A percentile compares a stretch with the other conserved stretches of the same genome.
Conservation (phyloP, 1,284 basidiomycete genomes). For the Trametes versicolor region DNA sequence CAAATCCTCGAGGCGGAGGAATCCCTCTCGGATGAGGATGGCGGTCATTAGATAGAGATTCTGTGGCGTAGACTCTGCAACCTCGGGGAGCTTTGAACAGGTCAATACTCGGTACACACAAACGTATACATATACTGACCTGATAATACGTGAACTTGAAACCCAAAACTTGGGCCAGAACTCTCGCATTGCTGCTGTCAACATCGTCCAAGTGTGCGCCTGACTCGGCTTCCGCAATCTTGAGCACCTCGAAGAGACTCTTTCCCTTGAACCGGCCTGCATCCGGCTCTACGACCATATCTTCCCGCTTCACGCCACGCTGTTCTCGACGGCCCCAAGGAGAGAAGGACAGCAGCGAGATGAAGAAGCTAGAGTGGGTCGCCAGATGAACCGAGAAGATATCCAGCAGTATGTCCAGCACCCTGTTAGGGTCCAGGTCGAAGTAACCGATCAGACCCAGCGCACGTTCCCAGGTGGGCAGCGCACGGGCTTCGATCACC, state of each 20-base stretch:
- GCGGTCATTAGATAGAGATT: slow-evolving; percentile 88
- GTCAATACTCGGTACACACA: slow-evolving; percentile 29
- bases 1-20: slow-evolving; percentile 87
- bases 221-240: slow-evolving; percentile 54
- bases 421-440: slow-evolving; percentile 94
- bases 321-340: slow-evolving; percentile 67
- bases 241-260: slow-evolving; percentile 71
- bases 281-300: slow-evolving; percentile 49
- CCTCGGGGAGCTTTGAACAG: slow-evolving; percentile 59
- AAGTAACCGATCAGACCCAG: slow-evolving; percentile 95
- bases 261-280: slow-evolving; percentile 63
- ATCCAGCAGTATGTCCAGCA: slow-evolving; percentile 94
- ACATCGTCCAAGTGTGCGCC: slow-evolving; percentile 29
- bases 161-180: slow-evolving; percentile 91
- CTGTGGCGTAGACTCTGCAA: slow-evolving; percentile 69
- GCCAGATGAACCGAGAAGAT: slow-evolving; percentile 86
- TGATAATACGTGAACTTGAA: slow-evolving; percentile 96
- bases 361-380: slow-evolving; percentile 92
- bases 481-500: slow-evolving; percentile 70
- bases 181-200: slow-evolving; percentile 57
- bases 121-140: slow-evolving; percentile 54
- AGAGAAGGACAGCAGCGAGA: slow-evolving; percentile 85
- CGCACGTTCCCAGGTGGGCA: slow-evolving; percentile 86
- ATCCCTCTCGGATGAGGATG: slow-evolving; percentile 88
- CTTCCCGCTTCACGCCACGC: slow-evolving; percentile 31